Evolutionary conservation across 306 rosid species (phyloP).

Genomic region (Acacia acuminata): DNA sequence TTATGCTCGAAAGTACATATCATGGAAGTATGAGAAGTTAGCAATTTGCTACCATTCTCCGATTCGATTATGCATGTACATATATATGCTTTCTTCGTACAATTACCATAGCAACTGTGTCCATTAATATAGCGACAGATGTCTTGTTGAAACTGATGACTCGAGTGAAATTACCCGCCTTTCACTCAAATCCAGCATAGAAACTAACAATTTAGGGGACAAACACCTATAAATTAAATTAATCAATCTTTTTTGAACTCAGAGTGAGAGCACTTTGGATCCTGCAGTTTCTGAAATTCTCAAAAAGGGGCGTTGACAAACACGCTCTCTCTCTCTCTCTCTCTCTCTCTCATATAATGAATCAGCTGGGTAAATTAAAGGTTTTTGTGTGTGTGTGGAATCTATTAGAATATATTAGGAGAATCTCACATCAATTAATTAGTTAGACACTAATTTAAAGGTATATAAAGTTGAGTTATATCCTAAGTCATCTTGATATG

Average conservation of each 20-base stretch:
- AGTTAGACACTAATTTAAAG: no score
- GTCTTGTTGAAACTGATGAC: background rate
- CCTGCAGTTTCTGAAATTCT: background rate
- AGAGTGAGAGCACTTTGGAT: background rate
- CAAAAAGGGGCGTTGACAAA: background rate
- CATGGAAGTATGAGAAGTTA: background rate
- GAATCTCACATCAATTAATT: no score
- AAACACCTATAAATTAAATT: background rate
- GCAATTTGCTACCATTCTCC: background rate
- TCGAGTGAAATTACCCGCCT: background rate
- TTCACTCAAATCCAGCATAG: background rate
- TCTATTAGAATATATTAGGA: no score
- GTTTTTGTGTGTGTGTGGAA: no score
- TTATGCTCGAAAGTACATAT: background rate
- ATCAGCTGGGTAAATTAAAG: no score
- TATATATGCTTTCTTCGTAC: constrained; percentile 17
- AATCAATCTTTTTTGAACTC: background rate
- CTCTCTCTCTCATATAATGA: no score
- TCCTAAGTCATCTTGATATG: no score
- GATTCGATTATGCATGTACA: background rate
- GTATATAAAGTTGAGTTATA: no score
- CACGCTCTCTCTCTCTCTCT: no score
- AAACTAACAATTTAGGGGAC: background rate
- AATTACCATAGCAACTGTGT: constrained; percentile 4
- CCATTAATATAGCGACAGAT: constrained; percentile 25